Evolutionary conservation across 108 stramenopile species (phyloP), one percentile per base, ranked within the genome.

Genomic region (Craspedostauros australis): DNA sequence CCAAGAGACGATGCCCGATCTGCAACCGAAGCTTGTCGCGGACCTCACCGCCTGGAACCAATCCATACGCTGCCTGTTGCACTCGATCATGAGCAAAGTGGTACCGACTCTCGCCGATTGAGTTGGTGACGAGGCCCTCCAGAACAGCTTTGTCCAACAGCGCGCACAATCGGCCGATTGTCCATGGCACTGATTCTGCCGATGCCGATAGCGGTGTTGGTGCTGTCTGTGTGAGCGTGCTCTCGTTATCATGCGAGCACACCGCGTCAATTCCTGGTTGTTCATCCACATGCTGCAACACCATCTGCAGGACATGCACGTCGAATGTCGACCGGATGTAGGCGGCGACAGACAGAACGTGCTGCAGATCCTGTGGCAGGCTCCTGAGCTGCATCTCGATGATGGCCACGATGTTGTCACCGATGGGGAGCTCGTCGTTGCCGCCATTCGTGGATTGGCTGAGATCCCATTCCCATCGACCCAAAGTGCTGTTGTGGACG

Each of bases 1-100:
- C n/a, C n/a, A n/a, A n/a, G n/a, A n/a, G n/a, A n/a, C n/a, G n/a
- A n/a, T n/a, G n/a, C n/a, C n/a, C n/a, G n/a, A n/a, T n/a, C n/a
- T n/a, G n/a, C n/a, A n/a, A n/a, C n/a, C n/a, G n/a, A n/a, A 80
- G 58, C 22, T 60, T 46, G 8, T 57, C 68, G 48, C 72, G 39
- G 48, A 52, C 43, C 27, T 25, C 0, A 15, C 67, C 52, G 4
- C 16, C 26, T 14, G 66, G 66, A n/a, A 82, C 63, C 9, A 75
- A 34, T 15, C 46, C 54, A 47, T 68, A 72, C 5, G 74, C 66
- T 0, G 76, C 73, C 33, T 76, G 58, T 47, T 82, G 76, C 9
- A 78, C 51, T 39, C 65, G 51, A 57, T 78, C 77, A 34, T 82
- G 73, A 12, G 74, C 56, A 62, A 77, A 82, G 21, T 28, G 30